Evolutionary conservation across 495 filamentous ascomycete species (phyloP), one percentile per base, ranked within the genome.

Genomic region (Aspergillus taichungensis): DNA sequence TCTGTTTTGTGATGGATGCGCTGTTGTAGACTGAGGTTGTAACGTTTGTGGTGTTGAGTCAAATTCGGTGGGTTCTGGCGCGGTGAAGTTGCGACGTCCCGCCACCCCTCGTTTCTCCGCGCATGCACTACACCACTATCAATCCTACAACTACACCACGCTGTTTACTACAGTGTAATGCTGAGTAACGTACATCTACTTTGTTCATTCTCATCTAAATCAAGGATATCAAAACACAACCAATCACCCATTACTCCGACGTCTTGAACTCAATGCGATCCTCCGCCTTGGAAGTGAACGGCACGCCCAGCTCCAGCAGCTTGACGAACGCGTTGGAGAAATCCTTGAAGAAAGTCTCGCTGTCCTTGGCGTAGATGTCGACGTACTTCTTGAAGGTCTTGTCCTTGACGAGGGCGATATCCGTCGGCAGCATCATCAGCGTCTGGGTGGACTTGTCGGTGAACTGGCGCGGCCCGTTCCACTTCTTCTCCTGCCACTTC

Each of bases 401-500:
- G 70, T 98, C 92, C 70, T 89, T 82, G 64, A 92, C 64, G 39
- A 98, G 67, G 30, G 80, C 87, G 68, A 94, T 80, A 60, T 98
- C 92, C 45, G 88, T 82, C 46, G 92, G 92, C 57, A 98, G 71
- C 92, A 98, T 98, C 92, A 98, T 98, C 54, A 98, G 70, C 38
- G 76, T 76, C 75, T 88, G 86, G 54, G 81, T 88, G 59, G 68
- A 74, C 67, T 83, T 81, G 70, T 98, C 92, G 66, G 89, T 77
- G 64, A 78, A 90, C 76, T 94, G 77, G 58, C 74, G 74, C 31
- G 89, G 88, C 13, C 92, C 92, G 60, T 91, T 80, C 92, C 92
- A 97, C 81, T 95, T 95, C 71, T 78, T 80, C 71, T 75, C 83
- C 55, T 75, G 66, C 92, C 92, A 98, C 75, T 94, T 94, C 81